Conservation (phyloP, 805 yeast genomes). For the Candida dajiaensis region DNA sequence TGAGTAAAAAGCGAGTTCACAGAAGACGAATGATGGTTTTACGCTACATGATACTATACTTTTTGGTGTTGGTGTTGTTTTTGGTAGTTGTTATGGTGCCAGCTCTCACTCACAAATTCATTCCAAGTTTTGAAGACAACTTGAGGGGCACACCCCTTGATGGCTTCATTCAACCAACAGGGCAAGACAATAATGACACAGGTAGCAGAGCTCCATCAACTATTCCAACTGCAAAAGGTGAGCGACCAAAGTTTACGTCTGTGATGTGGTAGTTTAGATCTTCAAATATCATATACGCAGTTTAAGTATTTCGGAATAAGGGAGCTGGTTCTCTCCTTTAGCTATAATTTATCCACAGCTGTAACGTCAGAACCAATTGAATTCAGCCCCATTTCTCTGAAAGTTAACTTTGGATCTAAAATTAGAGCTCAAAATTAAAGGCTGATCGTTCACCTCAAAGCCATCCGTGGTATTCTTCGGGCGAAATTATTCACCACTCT, state of each 20-base stretch:
- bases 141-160: constrained; percentile 20
- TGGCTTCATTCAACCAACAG: constrained; percentile 54
- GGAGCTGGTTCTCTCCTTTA: too few relatives aligned
- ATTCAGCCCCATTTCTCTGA: too few relatives aligned
- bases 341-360: too few relatives aligned
- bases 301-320: not conserved
- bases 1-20: constrained; percentile 32
- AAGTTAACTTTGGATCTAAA: too few relatives aligned
- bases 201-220: constrained; percentile 48
- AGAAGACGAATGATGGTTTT: constrained; percentile 35
- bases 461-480: too few relatives aligned
- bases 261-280: constrained; percentile 23
- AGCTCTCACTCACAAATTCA: constrained; percentile 28
- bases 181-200: constrained; percentile 61
- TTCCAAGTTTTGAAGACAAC: constrained; percentile 22
- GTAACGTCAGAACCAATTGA: too few relatives aligned
- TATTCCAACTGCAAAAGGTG: constrained; percentile 34
- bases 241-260: constrained; percentile 27
- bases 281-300: not conserved
- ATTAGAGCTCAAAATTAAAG: too few relatives aligned
- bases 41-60: constrained; percentile 42
- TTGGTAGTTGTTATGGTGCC: constrained; percentile 43
- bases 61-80: constrained; percentile 34
- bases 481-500: too few relatives aligned
- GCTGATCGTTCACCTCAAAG: too few relatives aligned